Evolutionary conservation across 2,329 filamentous ascomycete genomes (phyloP).

Genomic region (Canariomyces notabilis): DNA sequence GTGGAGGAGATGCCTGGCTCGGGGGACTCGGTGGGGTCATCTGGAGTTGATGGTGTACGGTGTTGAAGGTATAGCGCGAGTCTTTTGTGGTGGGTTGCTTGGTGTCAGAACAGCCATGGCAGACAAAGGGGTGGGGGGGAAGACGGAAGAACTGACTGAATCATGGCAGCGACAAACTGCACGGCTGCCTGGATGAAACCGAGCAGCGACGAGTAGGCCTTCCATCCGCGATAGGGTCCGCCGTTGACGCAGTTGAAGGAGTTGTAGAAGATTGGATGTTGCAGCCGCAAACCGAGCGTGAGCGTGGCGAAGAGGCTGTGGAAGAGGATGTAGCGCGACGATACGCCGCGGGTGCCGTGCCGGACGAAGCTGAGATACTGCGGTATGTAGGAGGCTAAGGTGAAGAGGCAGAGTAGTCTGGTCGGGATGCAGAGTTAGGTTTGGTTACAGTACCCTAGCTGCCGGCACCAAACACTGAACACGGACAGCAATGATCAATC

Average conservation of each 20-base stretch:
- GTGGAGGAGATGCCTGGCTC: neutral
- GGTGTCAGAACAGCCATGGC: no score
- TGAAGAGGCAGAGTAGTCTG: neutral
- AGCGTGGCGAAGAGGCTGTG: neutral
- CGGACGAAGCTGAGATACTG: neutral
- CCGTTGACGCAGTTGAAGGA: neutral
- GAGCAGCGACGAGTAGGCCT: neutral
- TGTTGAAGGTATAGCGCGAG: neutral
- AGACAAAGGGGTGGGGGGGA: no score
- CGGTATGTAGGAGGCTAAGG: neutral
- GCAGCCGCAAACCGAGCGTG: neutral
- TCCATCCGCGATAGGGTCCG: neutral
- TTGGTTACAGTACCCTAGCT: no score
- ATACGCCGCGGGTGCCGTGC: neutral
- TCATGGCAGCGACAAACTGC: neutral
- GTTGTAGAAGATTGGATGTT: neutral
- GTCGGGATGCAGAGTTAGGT: no score
- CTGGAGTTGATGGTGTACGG: neutral
- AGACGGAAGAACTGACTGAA: no score
- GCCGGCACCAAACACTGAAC: no score
- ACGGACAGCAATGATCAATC: no score
- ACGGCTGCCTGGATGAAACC: neutral
- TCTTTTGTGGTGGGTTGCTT: neutral
- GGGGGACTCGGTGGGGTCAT: neutral
- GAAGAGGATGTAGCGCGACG: neutral